Percentiles rank a stretch among this genome's conserved stretches.
These are phyloP conservation scores for Gnomoniopsis smithogilvyi DNA, from an alignment of 2,329 filamentous ascomycete genomes.

Conservation along the genomic window DNA sequence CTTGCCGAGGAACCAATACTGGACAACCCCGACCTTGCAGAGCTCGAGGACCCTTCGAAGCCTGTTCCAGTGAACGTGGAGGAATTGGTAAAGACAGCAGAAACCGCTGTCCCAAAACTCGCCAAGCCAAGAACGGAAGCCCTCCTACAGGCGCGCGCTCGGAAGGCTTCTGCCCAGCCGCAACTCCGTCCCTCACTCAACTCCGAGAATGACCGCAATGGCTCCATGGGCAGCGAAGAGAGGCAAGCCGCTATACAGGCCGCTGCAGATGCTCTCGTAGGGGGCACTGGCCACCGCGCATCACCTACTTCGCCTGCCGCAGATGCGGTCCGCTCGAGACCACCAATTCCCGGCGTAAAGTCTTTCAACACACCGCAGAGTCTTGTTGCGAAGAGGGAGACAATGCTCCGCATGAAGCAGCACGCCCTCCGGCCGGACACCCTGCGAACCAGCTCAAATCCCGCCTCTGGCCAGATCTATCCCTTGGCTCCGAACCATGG, in stretches of 20 bases:
- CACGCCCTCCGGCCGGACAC: conserved; percentile 24
- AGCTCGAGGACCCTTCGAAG: conserved; percentile 23
- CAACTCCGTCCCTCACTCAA: conserved; percentile 17
- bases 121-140: conserved; percentile 28
- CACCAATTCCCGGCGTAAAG: conserved; percentile 41
- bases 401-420: conserved; percentile 47
- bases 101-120: conserved; percentile 43
- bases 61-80: conserved; percentile 57
- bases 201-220: conserved; percentile 29
- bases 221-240: conserved; percentile 7
- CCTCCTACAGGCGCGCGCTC: conserved; percentile 19
- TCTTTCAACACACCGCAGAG: conserved; percentile 53
- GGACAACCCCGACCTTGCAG: conserved; percentile 52
- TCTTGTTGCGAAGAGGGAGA: conserved; percentile 53
- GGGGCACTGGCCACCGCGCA: conserved; percentile 17
- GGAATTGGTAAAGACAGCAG: conserved; percentile 62
- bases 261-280: conserved; percentile 12
- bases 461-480: conserved; percentile 28
- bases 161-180: conserved; percentile 4
- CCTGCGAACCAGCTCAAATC: neutral
- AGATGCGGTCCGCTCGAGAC: conserved; percentile 20
- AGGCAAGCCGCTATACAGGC: conserved; percentile 19
- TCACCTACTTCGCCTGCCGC: conserved; percentile 21
- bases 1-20: conserved; percentile 69
- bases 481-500: conserved; percentile 34